Conservation (phyloP, 352 stramenopile species). For the Pilasporangium apinafurcum region DNA sequence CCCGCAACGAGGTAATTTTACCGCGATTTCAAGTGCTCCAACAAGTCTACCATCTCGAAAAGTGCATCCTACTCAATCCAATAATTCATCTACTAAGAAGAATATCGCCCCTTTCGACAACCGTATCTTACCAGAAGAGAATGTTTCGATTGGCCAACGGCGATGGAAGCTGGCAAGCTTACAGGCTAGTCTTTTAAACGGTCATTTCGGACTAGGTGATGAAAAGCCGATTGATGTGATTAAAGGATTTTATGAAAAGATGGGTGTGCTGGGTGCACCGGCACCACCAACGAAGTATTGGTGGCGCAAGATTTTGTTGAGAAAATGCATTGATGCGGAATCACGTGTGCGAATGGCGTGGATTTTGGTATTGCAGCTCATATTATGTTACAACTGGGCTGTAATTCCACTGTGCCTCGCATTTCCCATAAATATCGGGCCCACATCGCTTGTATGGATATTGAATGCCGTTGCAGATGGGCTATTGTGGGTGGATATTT, state of each 20-base stretch:
- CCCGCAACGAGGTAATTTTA: too few species aligned
- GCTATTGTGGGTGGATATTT: conserved; percentile 40
- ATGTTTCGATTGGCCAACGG: conserved; percentile 17
- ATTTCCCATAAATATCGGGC: conserved; percentile 25
- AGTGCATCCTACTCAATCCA: background rate
- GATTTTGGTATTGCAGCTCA: conserved; percentile 29
- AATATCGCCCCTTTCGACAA: background rate
- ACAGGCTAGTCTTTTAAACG: conserved; percentile 25
- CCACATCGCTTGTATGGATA: conserved; percentile 19
- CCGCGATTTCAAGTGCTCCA: too few species aligned
- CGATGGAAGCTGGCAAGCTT: conserved; percentile 13
- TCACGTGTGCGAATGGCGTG: conserved; percentile 33
- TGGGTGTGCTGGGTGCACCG: conserved; percentile 16
- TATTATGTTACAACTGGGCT: conserved; percentile 52
- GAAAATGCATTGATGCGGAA: conserved; percentile 27
- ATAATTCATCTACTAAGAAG: conserved; percentile 1
- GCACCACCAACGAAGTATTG: conserved; percentile 8
- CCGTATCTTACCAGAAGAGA: background rate
- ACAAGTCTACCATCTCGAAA: too few species aligned
- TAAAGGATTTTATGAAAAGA: conserved; percentile 48
- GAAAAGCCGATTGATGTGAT: conserved; percentile 27
- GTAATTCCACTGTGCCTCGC: conserved; percentile 37
- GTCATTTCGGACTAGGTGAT: conserved; percentile 12
- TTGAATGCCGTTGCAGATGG: conserved; percentile 24
- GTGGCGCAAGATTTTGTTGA: conserved; percentile 29